Percentiles rank a stretch among this genome's conserved stretches.
Evolutionary conservation across 2,329 filamentous ascomycete genomes (phyloP).

Genomic region (Xylariaceae sp.): DNA sequence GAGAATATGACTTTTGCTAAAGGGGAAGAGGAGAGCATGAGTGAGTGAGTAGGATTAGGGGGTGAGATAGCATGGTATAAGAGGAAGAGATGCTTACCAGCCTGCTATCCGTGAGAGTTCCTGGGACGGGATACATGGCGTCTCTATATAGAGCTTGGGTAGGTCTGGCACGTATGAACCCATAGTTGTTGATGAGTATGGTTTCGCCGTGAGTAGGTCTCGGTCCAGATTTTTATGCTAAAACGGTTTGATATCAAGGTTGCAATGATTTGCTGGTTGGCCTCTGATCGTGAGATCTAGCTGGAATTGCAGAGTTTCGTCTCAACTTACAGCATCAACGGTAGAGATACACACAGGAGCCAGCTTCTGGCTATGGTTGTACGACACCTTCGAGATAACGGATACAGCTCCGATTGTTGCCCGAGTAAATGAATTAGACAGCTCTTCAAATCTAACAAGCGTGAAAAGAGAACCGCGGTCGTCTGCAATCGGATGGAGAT

Average conservation of each 20-base stretch:
- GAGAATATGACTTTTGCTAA: no score
- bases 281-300: no score
- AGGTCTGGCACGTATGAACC: conserved; percentile 45
- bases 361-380: no score
- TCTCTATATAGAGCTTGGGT: conserved; percentile 69
- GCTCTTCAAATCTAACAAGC: not conserved
- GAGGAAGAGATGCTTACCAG: conserved; percentile 59
- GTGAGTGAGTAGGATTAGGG: no score
- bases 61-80: not conserved
- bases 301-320: not conserved
- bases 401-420: not conserved
- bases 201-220: not conserved
- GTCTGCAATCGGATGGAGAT: not conserved
- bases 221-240: not conserved
- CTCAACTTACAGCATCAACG: not conserved
- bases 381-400: no score
- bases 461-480: not conserved
- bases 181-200: conserved; percentile 16
- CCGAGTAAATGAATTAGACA: not conserved
- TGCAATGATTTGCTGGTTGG: no score
- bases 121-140: conserved; percentile 71
- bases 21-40: no score
- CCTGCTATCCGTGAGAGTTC: conserved; percentile 72
- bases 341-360: no score
- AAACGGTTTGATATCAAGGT: no score